These are phyloP conservation scores for Sarocladiaceae sp. DNA, from an alignment of 2,329 filamentous ascomycete genomes.

Conservation along the genomic window DNA sequence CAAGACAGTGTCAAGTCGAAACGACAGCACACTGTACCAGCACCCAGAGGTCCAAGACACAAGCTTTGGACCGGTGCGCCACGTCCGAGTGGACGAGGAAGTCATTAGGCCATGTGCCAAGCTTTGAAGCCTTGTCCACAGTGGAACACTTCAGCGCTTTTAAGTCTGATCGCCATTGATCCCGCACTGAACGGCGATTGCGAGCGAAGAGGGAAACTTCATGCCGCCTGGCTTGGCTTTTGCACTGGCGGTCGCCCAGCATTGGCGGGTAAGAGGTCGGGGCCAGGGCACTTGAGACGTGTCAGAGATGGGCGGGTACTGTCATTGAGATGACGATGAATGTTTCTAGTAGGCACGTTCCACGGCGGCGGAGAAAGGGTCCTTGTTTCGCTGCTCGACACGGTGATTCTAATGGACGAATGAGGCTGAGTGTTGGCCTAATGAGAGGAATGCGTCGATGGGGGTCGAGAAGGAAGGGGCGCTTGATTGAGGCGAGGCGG, in stretches of 20 bases:
- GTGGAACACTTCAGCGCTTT: background rate
- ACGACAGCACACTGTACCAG: background rate
- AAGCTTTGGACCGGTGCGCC: background rate
- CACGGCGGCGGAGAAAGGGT: background rate
- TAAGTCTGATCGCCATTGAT: background rate
- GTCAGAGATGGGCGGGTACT: background rate
- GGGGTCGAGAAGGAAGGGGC: background rate
- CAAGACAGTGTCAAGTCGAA: background rate
- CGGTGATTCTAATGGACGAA: too few species aligned
- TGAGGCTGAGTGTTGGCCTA: slow-evolving; percentile 1
- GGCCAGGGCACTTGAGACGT: slow-evolving; percentile 5
- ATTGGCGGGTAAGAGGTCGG: background rate
- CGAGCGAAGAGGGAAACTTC: too few species aligned
- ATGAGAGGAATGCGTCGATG: background rate
- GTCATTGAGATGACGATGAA: background rate
- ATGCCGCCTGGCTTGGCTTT: background rate
- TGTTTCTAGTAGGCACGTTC: background rate
- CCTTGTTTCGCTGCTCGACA: too few species aligned
- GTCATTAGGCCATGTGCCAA: slow-evolving; percentile 6
- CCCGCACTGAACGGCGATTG: background rate
- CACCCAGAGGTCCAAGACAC: background rate
- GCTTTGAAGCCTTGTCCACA: background rate
- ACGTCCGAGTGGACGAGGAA: background rate
- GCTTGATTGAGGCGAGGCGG: background rate
- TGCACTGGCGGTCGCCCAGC: background rate